Base-by-base conservation (phyloP, 768 basidiomycete species). In the Hydnomerulius pinastri region DNA sequence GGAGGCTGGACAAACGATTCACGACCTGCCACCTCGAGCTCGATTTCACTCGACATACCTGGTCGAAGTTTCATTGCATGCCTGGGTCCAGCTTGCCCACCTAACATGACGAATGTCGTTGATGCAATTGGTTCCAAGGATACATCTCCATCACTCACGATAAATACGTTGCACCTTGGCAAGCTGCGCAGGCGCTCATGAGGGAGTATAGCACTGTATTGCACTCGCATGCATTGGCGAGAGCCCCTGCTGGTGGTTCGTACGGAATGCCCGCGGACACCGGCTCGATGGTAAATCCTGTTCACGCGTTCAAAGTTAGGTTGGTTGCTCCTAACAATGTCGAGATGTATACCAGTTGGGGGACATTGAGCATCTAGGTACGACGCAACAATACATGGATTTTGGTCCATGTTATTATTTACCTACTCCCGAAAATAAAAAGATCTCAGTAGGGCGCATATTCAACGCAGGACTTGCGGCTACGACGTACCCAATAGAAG, bases 161-260 rank as follows among this genome's bases (percentile, higher is more conserved):
- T 24, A 57, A 21, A 30, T 42, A 60, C 5, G 21, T 6, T 20
- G 41, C 28, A 9, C 41, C 55, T 29, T 69, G 66, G 46, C 71
- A 73, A n/a, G 59, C 62, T 17, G 52, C 64, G 51, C 71, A 73
- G 18, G 70, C 71, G 15, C 67, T 62, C 25, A 68, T 56, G 6
- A 73, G 59, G 9, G 65, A 65, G 51, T 70, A 73, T 11, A 69
- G 58, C 17, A 66, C 64, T 10, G 58, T 59, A 20, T 64, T 68
- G 52, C 71, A 73, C 30, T 63, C 53, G 54, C 71, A 70, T 12
- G 21, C 6, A 46, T 73, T 68, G 17, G 72, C 71, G 20, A 65
- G 29, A 0, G 50, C 43, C n/a, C 56, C 44, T 2, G 49, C 50
- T 5, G 81, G 80, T 1, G 74, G 76, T 11, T 64, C 48, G 56